These are phyloP conservation scores for Fusarium acutatum DNA, from an alignment of 2,329 filamentous ascomycete species.

Conservation along the genomic window DNA sequence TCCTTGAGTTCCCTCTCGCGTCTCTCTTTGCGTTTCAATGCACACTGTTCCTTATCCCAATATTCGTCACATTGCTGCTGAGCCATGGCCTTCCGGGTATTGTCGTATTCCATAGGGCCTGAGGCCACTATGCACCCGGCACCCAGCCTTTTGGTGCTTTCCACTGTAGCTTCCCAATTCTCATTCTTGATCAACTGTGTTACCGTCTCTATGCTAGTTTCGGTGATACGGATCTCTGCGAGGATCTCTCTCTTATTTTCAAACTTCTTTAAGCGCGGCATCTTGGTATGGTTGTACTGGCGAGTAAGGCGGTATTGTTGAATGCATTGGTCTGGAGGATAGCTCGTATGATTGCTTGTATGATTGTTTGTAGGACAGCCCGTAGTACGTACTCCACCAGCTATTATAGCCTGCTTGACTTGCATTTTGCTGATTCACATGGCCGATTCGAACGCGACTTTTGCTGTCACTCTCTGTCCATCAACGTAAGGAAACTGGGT, in stretches of 20 bases:
- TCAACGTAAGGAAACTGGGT: fast-evolving
- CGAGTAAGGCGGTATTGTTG: fast-evolving
- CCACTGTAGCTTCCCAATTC: neutral
- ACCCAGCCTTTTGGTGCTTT: no score
- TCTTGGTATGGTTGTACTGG: fast-evolving
- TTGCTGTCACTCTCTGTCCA: neutral
- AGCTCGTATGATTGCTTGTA: neutral
- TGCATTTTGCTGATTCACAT: neutral
- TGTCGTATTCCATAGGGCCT: no score
- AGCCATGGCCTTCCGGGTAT: neutral
- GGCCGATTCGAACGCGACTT: no score
- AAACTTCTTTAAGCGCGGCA: neutral
- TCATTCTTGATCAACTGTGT: neutral
- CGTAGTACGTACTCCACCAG: fast-evolving
- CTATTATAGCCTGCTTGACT: neutral
- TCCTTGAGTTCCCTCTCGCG: neutral
- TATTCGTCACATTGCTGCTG: neutral
- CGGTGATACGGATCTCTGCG: neutral
- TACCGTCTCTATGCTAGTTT: neutral
- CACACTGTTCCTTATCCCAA: no score
- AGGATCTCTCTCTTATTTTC: neutral
- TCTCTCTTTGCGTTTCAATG: neutral
- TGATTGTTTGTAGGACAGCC: fast-evolving
- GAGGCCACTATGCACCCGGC: neutral
- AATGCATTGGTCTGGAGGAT: neutral